Evolutionary conservation across 2,329 filamentous ascomycete species (phyloP), one percentile per base, ranked within the genome.

Genomic region (Hirsutella minnesotensis): DNA sequence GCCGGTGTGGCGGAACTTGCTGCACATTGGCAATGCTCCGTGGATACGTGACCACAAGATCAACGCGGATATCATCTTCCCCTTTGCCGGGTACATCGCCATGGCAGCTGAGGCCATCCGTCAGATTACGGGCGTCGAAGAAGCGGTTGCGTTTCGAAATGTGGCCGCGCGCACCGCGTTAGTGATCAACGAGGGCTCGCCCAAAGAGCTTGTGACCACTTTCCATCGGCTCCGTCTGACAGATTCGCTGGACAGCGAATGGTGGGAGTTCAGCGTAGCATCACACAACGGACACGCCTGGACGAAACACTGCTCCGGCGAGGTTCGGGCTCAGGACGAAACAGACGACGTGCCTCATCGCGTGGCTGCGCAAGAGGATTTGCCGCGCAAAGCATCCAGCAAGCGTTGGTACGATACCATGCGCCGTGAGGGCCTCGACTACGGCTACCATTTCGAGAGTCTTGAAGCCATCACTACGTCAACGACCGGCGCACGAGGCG

Each of bases 41-140:
- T 71, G 70, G 42, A 54, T 67, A 1, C 54, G 65, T n/a, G 65
- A 69, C 43, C 69, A 70, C 54, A 46, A 52, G 9, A 63, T 69
- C 55, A 58, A 63, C 35, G 65, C 58, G 43, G 57, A 69, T 34
- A 58, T 62, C 31, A 57, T 70, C 45, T 66, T 65, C 38, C 62
- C 67, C 29, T 60, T 56, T 22, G 57, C 60, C 0, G 66, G 64
- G 9, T 56, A 58, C 22, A 50, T 61, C 0, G 57, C 60, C 8
- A 57, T 67, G 53, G 44, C 43, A 7, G 51, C 43, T 1, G 55
- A 57, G 34, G 56, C 49, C 2, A 20, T 51, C 5, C 39, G 49
- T 3, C 55, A 56, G 31, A 16, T 49, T 33, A 5, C 7, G 12
- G 8, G 5, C 12, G 5, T 5, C 8, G 7, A 16, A 15, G 46